phyloP scores from a whole-genome alignment of 2,329 filamentous ascomycete genomes.

The Claviceps africana region DNA sequence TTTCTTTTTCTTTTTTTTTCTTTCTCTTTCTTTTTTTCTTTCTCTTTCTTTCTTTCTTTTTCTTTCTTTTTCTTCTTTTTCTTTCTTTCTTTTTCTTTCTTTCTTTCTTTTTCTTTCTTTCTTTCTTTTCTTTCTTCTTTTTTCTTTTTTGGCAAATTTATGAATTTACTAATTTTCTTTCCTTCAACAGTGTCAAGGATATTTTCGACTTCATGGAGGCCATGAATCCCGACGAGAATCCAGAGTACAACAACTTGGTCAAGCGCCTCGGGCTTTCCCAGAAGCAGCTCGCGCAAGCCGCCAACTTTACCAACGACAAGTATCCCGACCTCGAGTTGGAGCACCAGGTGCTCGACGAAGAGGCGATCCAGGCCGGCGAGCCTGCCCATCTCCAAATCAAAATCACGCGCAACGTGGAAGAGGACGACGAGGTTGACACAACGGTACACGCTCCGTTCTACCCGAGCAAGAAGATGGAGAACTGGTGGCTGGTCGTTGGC shows the following conservation, averaged over 20 bases:
- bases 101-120: too few species aligned
- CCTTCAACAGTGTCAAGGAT: conserved; percentile 57
- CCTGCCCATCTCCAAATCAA: conserved; percentile 73
- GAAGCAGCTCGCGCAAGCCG: conserved; percentile 73
- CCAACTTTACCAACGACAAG: conserved; percentile 87
- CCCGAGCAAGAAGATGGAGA: conserved; percentile 81
- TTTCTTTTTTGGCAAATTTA: not conserved
- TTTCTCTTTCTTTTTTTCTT: too few species aligned
- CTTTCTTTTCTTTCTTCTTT: not conserved
- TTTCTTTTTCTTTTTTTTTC: too few species aligned
- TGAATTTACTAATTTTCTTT: conserved; percentile 17
- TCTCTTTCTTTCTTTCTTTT: too few species aligned
- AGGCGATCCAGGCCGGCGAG: conserved; percentile 65
- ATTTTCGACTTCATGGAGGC: conserved; percentile 97
- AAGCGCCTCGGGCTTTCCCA: conserved; percentile 67
- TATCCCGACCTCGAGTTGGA: conserved; percentile 92
- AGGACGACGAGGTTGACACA: conserved; percentile 56
- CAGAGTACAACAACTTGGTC: conserved; percentile 64
- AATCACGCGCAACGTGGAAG: conserved; percentile 68
- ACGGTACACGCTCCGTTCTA: conserved; percentile 94
- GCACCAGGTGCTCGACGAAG: conserved; percentile 70
- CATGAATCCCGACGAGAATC: conserved; percentile 91
- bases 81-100: too few species aligned
- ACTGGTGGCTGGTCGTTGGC: conserved; percentile 95
- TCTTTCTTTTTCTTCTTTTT: too few species aligned